phyloP scores from a whole-genome alignment of 495 filamentous ascomycete genomes.

The Parachaetomium inaequale region DNA sequence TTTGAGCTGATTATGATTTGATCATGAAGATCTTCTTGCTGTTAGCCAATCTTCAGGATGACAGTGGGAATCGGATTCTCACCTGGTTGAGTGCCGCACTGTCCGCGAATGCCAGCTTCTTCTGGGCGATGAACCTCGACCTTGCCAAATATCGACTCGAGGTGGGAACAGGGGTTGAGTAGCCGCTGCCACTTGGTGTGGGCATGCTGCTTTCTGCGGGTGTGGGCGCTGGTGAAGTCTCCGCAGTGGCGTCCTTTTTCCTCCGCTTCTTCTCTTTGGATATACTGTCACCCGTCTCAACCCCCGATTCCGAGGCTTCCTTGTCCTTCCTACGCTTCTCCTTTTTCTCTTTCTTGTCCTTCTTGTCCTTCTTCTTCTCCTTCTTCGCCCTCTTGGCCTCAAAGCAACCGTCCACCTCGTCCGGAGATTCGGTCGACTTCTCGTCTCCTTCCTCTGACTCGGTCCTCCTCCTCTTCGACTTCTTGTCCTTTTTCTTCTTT shows the following conservation, averaged over 20 bases:
- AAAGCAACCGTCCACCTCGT: background rate
- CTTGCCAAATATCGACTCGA: slow-evolving; percentile 61
- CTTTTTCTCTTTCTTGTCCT: slow-evolving; percentile 50
- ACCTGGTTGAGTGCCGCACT: slow-evolving; percentile 74
- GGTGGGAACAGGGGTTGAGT: slow-evolving; percentile 40
- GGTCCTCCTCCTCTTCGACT: slow-evolving; percentile 34
- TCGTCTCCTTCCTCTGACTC: slow-evolving; percentile 25
- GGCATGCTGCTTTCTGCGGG: slow-evolving; percentile 30
- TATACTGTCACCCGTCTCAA: slow-evolving; percentile 22
- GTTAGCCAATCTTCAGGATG: slow-evolving; percentile 35
- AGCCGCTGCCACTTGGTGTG: slow-evolving; percentile 28
- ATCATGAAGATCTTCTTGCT: slow-evolving; percentile 67
- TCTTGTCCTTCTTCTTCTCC: slow-evolving; percentile 36
- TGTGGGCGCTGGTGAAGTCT: slow-evolving; percentile 23
- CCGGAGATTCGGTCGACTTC: background rate
- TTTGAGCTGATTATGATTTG: slow-evolving; percentile 41
- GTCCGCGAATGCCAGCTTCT: slow-evolving; percentile 69
- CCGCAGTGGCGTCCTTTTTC: slow-evolving; percentile 20
- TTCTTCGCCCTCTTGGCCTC: slow-evolving; percentile 34
- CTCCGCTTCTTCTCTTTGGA: slow-evolving; percentile 40
- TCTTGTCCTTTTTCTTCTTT: slow-evolving; percentile 37
- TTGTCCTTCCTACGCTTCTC: slow-evolving; percentile 46
- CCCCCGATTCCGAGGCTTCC: slow-evolving; percentile 26
- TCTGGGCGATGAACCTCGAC: slow-evolving; percentile 71
- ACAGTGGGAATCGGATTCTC: slow-evolving; percentile 23